Evolutionary conservation across 2,329 filamentous ascomycete genomes (phyloP), one percentile per base, ranked within the genome.

Genomic region (Diaporthe citri): DNA sequence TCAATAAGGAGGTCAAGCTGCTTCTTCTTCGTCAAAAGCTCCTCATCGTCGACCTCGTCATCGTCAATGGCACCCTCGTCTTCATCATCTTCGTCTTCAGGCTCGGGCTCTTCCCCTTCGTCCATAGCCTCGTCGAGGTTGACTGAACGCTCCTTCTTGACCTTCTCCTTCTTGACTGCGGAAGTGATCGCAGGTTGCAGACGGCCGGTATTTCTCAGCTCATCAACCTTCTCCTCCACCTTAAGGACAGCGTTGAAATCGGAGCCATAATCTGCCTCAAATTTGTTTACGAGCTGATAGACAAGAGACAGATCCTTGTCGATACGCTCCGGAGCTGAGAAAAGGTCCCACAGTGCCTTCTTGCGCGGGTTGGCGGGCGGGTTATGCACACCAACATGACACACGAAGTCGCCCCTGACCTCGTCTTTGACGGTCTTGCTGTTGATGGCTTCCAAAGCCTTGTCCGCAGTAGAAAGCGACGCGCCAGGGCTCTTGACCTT

Each of bases 371-470:
- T 92, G 51, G 90, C 90, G 3, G 96, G 95, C 5, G 97, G 96
- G 76, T 95, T 95, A 84, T 99, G 97, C 31, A 99, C 94, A 75
- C 97, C 97, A 67, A 98, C 97, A 81, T 99, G 97, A 82, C 97
- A 98, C 41, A 96, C 96, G 83, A 99, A 99, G 82, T 99, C 97
- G 55, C 97, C 97, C 70, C 96, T 93, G 64, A 94, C 92, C 78
- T 97, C 93, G 81, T 99, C 97, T 80, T 97, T 95, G 76, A 99
- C 97, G 0, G 95, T 98, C 87, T 99, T 98, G 79, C 96, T 95
- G 80, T 99, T 98, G 79, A 99, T 93, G n/a, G 95, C 95, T 76
- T 97, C 95, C 0, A 98, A 89, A 1, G 96, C 96, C 81, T 94
- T 96, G 60, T 98, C 94, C 0, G 95, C 95, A 2, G 93, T 94